These are phyloP conservation scores for Neonectria hederae DNA, from an alignment of 2,329 filamentous ascomycete species.

Conservation along the genomic window DNA sequence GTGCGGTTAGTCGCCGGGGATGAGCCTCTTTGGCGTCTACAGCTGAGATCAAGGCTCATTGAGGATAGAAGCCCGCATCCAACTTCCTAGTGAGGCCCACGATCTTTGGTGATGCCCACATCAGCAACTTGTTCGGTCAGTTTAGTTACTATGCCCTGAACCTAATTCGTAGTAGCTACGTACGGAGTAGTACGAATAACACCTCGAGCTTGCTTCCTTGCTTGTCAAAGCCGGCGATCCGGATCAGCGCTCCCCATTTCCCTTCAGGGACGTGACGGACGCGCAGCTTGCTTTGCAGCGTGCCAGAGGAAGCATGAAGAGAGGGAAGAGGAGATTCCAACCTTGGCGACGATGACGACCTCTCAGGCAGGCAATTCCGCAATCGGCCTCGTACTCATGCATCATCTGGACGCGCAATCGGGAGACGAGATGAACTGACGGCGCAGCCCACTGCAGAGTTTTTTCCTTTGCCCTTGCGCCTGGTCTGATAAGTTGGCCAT, in stretches of 20 bases:
- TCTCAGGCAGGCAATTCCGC: not conserved
- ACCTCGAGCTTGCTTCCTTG: not conserved
- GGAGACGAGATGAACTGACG: not conserved
- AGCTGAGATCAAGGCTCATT: not conserved
- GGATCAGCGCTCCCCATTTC: slow-evolving; percentile 14
- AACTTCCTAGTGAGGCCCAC: not conserved
- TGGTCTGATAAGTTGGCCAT: slow-evolving; percentile 8
- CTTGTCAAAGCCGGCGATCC: not conserved
- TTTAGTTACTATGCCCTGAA: not conserved
- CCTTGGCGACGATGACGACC: not conserved
- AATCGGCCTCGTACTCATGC: not conserved
- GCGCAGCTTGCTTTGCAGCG: slow-evolving; percentile 5
- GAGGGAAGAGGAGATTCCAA: not conserved
- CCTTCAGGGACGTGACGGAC: slow-evolving; percentile 9
- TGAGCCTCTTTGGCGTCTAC: not conserved
- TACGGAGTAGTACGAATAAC: too few relatives aligned
- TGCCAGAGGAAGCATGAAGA: not conserved
- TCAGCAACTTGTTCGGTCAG: not conserved
- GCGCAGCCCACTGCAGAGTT: not conserved
- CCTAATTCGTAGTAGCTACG: not conserved
- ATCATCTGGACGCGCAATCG: slow-evolving; percentile 14
- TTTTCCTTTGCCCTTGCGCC: slow-evolving; percentile 11
- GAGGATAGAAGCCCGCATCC: not conserved
- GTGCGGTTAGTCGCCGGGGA: slow-evolving; percentile 33
- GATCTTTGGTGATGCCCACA: not conserved